These are phyloP conservation scores for Eudorina sp. DNA, from an alignment of 139 green algal genomes.

Conservation along the genomic window DNA sequence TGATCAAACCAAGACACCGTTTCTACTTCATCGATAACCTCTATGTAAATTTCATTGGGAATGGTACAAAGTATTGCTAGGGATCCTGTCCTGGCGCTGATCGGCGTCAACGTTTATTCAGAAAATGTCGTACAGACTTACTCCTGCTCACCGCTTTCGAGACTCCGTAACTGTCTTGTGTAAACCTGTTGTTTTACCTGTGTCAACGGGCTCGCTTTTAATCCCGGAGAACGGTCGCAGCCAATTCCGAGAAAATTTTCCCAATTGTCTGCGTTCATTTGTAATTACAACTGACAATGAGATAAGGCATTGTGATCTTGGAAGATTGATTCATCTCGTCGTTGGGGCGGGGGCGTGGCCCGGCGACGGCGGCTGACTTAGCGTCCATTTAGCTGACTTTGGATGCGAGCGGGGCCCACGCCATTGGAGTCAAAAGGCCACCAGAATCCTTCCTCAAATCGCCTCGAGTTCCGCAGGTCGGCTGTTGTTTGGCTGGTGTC, in stretches of 20 bases:
- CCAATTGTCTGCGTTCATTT: neutral
- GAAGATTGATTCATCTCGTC: neutral
- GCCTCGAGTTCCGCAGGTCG: neutral
- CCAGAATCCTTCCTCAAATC: neutral
- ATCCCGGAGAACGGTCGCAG: too few relatives aligned
- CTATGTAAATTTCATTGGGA: too few relatives aligned
- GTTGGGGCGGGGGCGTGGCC: neutral
- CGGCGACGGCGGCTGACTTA: slow-evolving; percentile 4
- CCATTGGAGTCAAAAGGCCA: neutral
- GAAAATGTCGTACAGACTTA: too few relatives aligned
- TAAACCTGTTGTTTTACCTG: neutral
- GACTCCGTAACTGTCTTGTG: too few relatives aligned
- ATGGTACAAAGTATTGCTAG: too few relatives aligned
- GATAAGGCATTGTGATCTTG: neutral
- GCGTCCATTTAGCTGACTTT: neutral
- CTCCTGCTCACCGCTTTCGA: too few relatives aligned
- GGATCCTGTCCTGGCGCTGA: too few relatives aligned
- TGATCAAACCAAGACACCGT: too few relatives aligned
- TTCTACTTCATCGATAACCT: too few relatives aligned
- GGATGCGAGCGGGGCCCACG: neutral
- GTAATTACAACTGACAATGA: neutral
- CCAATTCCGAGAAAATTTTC: neutral
- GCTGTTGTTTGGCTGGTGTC: neutral
- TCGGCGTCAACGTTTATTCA: too few relatives aligned
- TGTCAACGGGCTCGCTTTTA: too few relatives aligned